Conservation (phyloP, 768 basidiomycete genomes). For the Kondoa subrosea region DNA sequence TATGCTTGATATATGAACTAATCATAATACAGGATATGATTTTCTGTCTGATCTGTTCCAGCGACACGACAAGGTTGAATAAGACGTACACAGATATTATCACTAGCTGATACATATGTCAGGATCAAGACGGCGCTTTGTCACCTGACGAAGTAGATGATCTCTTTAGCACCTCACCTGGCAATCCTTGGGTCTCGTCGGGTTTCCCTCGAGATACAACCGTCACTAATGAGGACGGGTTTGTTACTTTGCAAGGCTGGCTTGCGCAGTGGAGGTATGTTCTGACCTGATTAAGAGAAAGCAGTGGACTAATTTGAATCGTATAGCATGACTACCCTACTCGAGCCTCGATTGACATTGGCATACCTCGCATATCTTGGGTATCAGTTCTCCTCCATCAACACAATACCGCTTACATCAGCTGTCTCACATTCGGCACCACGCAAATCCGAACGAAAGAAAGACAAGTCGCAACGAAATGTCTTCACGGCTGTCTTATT, state of each 20-base stretch:
- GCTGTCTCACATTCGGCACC: conserved; percentile 73
- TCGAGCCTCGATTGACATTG: conserved; percentile 80
- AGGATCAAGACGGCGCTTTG: conserved; percentile 86
- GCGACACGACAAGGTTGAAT: conserved; percentile 56
- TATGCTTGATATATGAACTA: too few relatives aligned
- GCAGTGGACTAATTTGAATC: background rate
- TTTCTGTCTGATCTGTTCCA: conserved; percentile 96
- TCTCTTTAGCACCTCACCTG: conserved; percentile 83
- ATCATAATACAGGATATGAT: conserved; percentile 80
- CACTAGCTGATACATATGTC: conserved; percentile 29
- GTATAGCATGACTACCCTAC: conserved; percentile 79
- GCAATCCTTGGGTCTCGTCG: conserved; percentile 86
- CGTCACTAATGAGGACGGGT: conserved; percentile 65
- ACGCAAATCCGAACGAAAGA: conserved; percentile 64
- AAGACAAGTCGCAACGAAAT: conserved; percentile 72
- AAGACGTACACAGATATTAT: conserved; percentile 34
- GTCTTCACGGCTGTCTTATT: conserved; percentile 69
- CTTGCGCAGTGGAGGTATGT: conserved; percentile 87
- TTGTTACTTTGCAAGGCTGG: conserved; percentile 94
- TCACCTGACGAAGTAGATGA: conserved; percentile 66
- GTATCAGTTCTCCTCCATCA: conserved; percentile 53
- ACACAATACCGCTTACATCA: conserved; percentile 39
- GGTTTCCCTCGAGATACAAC: conserved; percentile 74
- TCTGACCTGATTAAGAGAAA: background rate
- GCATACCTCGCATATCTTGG: conserved; percentile 91